These are phyloP conservation scores for Fraxinus pennsylvanica DNA, from an alignment of 257 asterid genomes.

Conservation along the genomic window DNA sequence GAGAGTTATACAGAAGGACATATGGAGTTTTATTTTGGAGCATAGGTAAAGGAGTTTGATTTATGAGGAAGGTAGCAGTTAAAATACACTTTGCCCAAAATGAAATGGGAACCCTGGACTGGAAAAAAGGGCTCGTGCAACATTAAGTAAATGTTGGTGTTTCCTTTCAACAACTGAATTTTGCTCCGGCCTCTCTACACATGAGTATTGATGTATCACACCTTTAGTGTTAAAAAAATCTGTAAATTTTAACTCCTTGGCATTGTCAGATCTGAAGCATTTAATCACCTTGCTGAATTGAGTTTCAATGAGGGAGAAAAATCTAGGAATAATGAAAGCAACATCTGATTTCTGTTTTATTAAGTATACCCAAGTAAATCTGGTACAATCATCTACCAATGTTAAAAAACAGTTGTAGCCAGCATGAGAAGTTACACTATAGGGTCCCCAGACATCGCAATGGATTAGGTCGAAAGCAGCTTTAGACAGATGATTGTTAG, in stretches of 20 bases:
- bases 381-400: neutral
- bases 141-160: no score
- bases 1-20: no score
- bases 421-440: neutral
- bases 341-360: neutral
- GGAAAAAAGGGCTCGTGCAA: no score
- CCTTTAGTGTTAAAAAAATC: neutral
- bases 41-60: no score
- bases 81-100: no score
- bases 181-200: no score
- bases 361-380: neutral
- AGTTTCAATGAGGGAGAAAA: neutral
- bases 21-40: no score
- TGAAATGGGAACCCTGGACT: no score
- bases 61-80: no score
- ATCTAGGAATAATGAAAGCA: neutral
- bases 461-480: neutral
- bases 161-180: no score
- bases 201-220: no score
- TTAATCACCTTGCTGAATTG: neutral
- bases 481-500: neutral
- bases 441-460: neutral
- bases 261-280: neutral
- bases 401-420: neutral
- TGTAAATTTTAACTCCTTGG: neutral